Evolutionary conservation across 352 stramenopile genomes (phyloP).

Genomic region (Globisporangium nodosum): DNA sequence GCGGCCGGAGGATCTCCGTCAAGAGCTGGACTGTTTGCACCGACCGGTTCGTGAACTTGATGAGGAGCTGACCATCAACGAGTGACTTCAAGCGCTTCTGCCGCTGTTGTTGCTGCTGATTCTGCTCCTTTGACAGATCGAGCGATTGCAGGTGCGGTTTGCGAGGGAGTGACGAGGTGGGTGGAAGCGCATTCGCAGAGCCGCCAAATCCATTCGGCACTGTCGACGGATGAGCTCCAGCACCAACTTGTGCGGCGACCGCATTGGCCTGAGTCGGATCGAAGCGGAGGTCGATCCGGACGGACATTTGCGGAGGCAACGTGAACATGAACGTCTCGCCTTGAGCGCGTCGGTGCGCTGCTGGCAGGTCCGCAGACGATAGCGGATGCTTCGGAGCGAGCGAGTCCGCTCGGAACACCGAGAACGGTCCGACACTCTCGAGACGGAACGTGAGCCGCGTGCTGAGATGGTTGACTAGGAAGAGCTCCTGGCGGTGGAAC

Average conservation of each 20-base stretch:
- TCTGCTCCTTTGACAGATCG: background rate
- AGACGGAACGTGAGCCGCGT: slow-evolving; percentile 68
- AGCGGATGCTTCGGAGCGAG: slow-evolving; percentile 59
- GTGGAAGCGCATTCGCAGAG: background rate
- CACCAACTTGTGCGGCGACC: background rate
- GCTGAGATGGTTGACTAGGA: slow-evolving; percentile 52
- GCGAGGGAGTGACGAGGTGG: background rate
- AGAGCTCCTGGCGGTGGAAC: slow-evolving; percentile 48
- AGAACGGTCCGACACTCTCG: slow-evolving; percentile 56
- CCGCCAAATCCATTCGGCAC: background rate
- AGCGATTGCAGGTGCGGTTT: background rate
- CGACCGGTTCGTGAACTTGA: slow-evolving; percentile 65
- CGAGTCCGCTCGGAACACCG: slow-evolving; percentile 52
- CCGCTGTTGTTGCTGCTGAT: background rate
- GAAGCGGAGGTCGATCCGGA: slow-evolving; percentile 65
- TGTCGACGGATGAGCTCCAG: background rate
- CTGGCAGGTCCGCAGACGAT: slow-evolving; percentile 41
- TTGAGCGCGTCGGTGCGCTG: slow-evolving; percentile 46
- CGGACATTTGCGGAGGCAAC: slow-evolving; percentile 56
- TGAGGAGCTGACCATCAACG: slow-evolving; percentile 43
- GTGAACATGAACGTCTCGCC: slow-evolving; percentile 69
- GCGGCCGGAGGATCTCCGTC: slow-evolving; percentile 39
- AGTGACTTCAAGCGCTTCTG: slow-evolving; percentile 17
- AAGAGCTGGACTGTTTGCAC: slow-evolving; percentile 53
- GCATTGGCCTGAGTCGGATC: slow-evolving; percentile 17